Evolutionary conservation across 2,329 filamentous ascomycete genomes (phyloP).

Genomic region (Penicillium polonicum): DNA sequence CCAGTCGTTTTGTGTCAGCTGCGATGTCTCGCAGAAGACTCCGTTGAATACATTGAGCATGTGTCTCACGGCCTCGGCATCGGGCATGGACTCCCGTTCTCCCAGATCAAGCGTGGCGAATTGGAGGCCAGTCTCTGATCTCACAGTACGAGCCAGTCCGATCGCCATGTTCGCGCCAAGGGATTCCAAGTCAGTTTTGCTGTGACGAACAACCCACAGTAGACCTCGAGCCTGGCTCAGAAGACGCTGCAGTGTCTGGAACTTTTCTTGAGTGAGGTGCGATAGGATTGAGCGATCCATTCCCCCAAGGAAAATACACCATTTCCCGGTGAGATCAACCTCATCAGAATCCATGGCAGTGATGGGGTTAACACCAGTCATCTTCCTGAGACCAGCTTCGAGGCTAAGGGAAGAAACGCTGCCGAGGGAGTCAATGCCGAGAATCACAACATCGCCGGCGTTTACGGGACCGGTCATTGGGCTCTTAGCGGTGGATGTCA

Average conservation of each 20-base stretch:
- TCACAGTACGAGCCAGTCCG: slow-evolving; percentile 24
- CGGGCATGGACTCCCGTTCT: slow-evolving; percentile 16
- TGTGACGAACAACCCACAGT: slow-evolving; percentile 22
- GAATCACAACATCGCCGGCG: slow-evolving; percentile 19
- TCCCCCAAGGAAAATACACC: slow-evolving; percentile 25
- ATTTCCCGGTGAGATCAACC: slow-evolving; percentile 19
- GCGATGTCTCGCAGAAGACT: slow-evolving; percentile 17
- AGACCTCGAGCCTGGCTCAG: slow-evolving; percentile 20
- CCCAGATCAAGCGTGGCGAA: slow-evolving; percentile 25
- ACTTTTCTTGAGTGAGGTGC: slow-evolving; percentile 17
- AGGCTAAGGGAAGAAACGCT: slow-evolving; percentile 14
- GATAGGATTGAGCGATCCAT: slow-evolving; percentile 22
- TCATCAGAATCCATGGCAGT: slow-evolving; percentile 6
- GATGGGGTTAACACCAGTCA: slow-evolving; percentile 15
- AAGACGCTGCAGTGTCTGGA: slow-evolving; percentile 18
- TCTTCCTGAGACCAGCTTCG: slow-evolving; percentile 12
- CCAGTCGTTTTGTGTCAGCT: slow-evolving; percentile 21
- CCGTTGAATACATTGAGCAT: slow-evolving; percentile 21
- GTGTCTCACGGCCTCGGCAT: slow-evolving; percentile 18
- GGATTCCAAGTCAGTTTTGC: slow-evolving; percentile 13
- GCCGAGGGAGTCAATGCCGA: slow-evolving; percentile 14
- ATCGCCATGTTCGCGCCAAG: slow-evolving; percentile 24
- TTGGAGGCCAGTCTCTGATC: slow-evolving; percentile 23
- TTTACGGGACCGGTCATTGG: slow-evolving; percentile 8
- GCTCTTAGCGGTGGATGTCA: slow-evolving; percentile 19